These are phyloP conservation scores for Penicillium ucsense DNA, from an alignment of 495 filamentous ascomycete genomes.

Conservation along the genomic window DNA sequence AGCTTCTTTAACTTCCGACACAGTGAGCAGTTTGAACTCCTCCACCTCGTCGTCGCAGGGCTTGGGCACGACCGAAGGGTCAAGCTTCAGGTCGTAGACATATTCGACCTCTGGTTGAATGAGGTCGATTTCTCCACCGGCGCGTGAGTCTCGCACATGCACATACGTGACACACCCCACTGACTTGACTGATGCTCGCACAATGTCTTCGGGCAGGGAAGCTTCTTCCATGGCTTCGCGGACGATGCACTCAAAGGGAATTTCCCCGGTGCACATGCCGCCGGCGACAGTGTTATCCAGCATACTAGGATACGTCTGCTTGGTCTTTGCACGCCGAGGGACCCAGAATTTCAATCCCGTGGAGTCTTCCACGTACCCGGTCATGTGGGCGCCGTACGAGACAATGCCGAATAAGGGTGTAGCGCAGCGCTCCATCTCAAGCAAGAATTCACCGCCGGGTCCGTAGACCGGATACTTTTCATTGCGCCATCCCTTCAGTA, in stretches of 20 bases:
- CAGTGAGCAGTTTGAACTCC: conserved; percentile 64
- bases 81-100: conserved; percentile 80
- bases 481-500: conserved; percentile 76
- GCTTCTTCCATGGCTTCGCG: conserved; percentile 89
- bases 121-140: conserved; percentile 79
- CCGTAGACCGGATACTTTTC: conserved; percentile 83
- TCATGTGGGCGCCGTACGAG: conserved; percentile 88
- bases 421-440: conserved; percentile 71
- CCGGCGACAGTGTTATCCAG: conserved; percentile 93
- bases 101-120: conserved; percentile 90
- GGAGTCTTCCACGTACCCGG: conserved; percentile 54
- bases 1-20: conserved; percentile 64
- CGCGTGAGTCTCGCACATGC: conserved; percentile 63
- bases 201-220: conserved; percentile 60
- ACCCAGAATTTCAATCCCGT: conserved; percentile 73
- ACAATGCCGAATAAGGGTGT: conserved; percentile 75
- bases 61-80: conserved; percentile 51
- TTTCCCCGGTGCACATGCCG: conserved; percentile 72
- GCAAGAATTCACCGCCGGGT: conserved; percentile 50
- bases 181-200: conserved; percentile 46
- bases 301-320: conserved; percentile 80
- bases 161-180: conserved; percentile 77
- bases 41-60: conserved; percentile 86
- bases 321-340: conserved; percentile 60
- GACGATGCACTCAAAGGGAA: conserved; percentile 66